Percentiles rank a stretch among this genome's conserved stretches.
These are phyloP conservation scores for Skeletonema potamos DNA, from an alignment of 108 stramenopile genomes.

Conservation along the genomic window DNA sequence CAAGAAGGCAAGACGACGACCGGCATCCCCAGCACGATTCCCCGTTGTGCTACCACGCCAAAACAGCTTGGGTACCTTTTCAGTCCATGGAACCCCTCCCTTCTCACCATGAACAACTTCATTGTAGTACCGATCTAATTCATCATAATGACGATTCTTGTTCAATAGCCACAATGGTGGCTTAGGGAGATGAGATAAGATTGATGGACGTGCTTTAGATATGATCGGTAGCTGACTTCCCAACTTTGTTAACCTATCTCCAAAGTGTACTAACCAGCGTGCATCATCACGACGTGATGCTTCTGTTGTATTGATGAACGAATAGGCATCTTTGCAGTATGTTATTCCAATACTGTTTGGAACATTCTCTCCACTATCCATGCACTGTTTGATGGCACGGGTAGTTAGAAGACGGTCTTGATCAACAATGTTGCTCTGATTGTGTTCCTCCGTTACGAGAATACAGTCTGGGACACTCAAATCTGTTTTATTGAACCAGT, in stretches of 20 bases:
- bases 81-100: neutral
- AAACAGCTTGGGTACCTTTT: neutral
- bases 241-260: neutral
- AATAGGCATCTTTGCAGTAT: neutral
- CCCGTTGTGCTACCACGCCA: conserved; percentile 7
- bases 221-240: neutral
- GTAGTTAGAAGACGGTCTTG: neutral
- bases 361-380: neutral
- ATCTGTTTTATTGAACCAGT: conserved; percentile 6
- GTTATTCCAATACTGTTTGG: neutral
- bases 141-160: neutral
- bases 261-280: neutral
- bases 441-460: neutral
- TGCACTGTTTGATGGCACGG: neutral
- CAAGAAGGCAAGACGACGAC: neutral
- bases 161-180: conserved; percentile 4
- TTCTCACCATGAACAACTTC: neutral
- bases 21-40: neutral
- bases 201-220: neutral
- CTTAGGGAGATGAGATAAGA: neutral
- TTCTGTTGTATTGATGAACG: neutral
- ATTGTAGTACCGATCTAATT: neutral
- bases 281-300: neutral
- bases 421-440: neutral
- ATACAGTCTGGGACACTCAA: neutral